These are phyloP conservation scores for Apophysomyces trapeziformis DNA, from an alignment of 371 early-diverging fungal genomes.

Conservation along the genomic window DNA sequence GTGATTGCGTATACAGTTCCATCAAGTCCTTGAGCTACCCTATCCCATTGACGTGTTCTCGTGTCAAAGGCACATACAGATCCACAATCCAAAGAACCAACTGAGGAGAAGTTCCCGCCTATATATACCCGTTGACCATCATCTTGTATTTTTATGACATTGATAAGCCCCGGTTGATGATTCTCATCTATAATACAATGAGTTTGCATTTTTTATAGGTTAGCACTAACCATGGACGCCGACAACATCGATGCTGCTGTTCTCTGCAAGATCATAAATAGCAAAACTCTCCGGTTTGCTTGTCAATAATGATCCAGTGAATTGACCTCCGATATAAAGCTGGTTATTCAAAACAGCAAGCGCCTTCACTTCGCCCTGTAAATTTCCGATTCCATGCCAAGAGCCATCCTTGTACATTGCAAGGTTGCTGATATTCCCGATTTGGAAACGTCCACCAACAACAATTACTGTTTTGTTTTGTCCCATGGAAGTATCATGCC, in stretches of 20 bases:
- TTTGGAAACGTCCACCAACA: constrained; percentile 36
- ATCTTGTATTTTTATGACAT: constrained; percentile 39
- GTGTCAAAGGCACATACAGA: constrained; percentile 45
- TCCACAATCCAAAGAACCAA: constrained; percentile 39
- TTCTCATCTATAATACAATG: constrained; percentile 11
- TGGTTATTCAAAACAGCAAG: constrained; percentile 26
- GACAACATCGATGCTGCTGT: constrained; percentile 18
- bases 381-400: constrained; percentile 31
- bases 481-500: constrained; percentile 31
- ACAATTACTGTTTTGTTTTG: constrained; percentile 26
- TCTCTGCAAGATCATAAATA: constrained; percentile 29
- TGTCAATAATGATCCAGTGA: constrained; percentile 20
- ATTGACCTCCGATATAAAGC: constrained; percentile 42
- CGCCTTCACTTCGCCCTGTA: constrained; percentile 34
- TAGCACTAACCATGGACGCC: constrained; percentile 29
- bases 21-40: constrained; percentile 24
- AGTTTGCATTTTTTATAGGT: background rate
- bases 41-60: constrained; percentile 38
- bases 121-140: constrained; percentile 49
- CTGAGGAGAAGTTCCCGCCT: constrained; percentile 57
- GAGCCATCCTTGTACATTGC: constrained; percentile 32
- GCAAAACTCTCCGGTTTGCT: constrained; percentile 32
- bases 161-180: constrained; percentile 36
- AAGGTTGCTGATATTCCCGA: constrained; percentile 25
- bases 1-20: constrained; percentile 20